These are phyloP conservation scores for Cystobasidium ongulense DNA, from an alignment of 768 basidiomycete genomes.

Conservation along the genomic window DNA sequence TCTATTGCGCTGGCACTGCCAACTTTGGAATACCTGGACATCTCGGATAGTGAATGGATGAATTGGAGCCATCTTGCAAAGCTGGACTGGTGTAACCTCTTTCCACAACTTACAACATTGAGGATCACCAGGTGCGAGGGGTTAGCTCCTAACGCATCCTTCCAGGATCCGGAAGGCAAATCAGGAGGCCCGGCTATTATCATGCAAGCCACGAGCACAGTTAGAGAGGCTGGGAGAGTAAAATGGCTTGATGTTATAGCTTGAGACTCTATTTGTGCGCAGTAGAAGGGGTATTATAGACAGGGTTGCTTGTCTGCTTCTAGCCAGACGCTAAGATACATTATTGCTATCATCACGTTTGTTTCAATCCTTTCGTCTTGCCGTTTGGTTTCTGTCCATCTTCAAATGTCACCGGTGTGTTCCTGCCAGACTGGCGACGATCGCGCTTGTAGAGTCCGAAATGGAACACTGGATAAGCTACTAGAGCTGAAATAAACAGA, in stretches of 20 bases:
- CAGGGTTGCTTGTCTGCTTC: no score
- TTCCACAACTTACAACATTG: not conserved
- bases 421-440: not conserved
- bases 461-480: constrained; percentile 12
- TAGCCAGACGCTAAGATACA: no score
- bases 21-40: not conserved
- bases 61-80: not conserved
- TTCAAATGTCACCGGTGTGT: not conserved
- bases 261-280: not conserved
- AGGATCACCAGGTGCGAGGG: not conserved
- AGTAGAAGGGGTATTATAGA: no score
- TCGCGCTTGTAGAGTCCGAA: constrained; percentile 2
- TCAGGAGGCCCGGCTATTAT: constrained; percentile 1
- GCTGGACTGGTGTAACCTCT: not conserved
- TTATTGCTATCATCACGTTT: not conserved
- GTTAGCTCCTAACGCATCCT: not conserved
- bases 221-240: not conserved
- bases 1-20: constrained; percentile 14
- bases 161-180: constrained; percentile 12
- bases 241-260: constrained; percentile 22
- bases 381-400: not conserved
- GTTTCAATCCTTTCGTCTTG: not conserved
- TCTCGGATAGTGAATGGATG: constrained; percentile 2
- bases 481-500: not conserved
- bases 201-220: not conserved